phyloP scores from a whole-genome alignment of 2,329 filamentous ascomycete genomes.

The Tolypocladium tundrense region DNA sequence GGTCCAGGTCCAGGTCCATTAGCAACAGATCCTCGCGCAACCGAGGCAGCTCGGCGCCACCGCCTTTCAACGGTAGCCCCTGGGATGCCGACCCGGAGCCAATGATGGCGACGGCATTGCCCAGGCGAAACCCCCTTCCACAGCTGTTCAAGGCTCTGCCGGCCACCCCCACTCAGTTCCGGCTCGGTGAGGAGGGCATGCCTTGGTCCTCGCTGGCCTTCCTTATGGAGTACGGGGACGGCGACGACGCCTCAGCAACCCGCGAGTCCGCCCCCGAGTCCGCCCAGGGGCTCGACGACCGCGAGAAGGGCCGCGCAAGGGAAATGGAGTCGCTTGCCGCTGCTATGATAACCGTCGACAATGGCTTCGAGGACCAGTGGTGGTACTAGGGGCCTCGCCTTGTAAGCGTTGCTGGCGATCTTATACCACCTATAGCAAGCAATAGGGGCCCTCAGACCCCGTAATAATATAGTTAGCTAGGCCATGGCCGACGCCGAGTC shows the following conservation, averaged over 20 bases:
- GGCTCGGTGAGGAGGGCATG: constrained; percentile 26
- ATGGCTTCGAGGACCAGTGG: constrained; percentile 48
- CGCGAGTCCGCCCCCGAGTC: no score
- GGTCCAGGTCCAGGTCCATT: not conserved
- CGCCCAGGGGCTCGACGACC: constrained; percentile 21
- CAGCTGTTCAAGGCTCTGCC: not conserved
- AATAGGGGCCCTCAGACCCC: not conserved
- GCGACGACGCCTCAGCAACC: not conserved
- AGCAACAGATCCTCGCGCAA: not conserved
- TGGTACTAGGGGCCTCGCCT: constrained; percentile 37
- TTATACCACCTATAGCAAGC: not conserved
- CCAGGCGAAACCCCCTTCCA: constrained; percentile 9
- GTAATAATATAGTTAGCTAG: not conserved
- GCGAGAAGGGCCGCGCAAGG: constrained; percentile 10
- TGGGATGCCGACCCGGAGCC: constrained; percentile 30
- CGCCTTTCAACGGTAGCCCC: constrained; percentile 34
- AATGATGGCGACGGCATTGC: constrained; percentile 16
- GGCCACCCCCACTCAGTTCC: not conserved
- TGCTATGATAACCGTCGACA: constrained; percentile 47
- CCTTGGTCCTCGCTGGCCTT: constrained; percentile 25
- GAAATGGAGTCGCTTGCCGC: constrained; percentile 39
- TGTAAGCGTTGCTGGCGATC: not conserved
- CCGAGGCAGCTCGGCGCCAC: constrained; percentile 38
- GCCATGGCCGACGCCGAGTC: not conserved
- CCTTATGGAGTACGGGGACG: not conserved